These are phyloP conservation scores for Petunia axillaris DNA, from an alignment of 257 asterid genomes.

Conservation along the genomic window DNA sequence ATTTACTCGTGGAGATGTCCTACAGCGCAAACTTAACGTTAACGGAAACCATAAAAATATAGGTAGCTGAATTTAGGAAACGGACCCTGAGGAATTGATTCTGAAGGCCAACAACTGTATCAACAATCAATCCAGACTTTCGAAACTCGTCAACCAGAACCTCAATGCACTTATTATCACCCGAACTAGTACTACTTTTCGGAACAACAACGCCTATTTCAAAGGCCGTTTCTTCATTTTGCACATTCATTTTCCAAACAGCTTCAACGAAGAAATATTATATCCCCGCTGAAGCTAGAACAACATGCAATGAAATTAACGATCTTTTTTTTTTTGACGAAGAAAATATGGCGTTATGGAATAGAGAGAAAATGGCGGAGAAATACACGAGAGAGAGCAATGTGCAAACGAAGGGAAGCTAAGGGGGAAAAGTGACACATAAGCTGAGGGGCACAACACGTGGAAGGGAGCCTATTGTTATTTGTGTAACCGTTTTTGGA, in stretches of 20 bases:
- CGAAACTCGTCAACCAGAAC: conserved; percentile 69
- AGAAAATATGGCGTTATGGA: not conserved
- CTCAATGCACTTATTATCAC: conserved; percentile 48
- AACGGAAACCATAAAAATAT: not conserved
- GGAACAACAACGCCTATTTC: conserved; percentile 82
- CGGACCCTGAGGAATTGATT: conserved; percentile 79
- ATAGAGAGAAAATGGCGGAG: not conserved
- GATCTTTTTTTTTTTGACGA: too few relatives aligned
- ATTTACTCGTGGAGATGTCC: too few relatives aligned
- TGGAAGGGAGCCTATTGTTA: not conserved
- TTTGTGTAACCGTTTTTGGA: not conserved
- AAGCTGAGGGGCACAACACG: not conserved
- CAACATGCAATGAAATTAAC: not conserved
- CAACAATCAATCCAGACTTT: conserved; percentile 70
- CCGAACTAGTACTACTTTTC: conserved; percentile 52
- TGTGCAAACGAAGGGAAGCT: not conserved
- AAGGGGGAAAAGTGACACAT: not conserved
- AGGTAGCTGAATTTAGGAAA: not conserved
- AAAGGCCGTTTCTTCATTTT: conserved; percentile 54
- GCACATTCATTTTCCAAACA: conserved; percentile 55
- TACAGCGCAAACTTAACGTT: too few relatives aligned
- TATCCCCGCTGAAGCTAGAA: conserved; percentile 18
- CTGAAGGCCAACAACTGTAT: conserved; percentile 76
- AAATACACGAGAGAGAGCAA: not conserved
- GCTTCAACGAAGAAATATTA: not conserved